Base-by-base conservation (phyloP, 2,329 filamentous ascomycete species). In the Neonectria faginata region DNA sequence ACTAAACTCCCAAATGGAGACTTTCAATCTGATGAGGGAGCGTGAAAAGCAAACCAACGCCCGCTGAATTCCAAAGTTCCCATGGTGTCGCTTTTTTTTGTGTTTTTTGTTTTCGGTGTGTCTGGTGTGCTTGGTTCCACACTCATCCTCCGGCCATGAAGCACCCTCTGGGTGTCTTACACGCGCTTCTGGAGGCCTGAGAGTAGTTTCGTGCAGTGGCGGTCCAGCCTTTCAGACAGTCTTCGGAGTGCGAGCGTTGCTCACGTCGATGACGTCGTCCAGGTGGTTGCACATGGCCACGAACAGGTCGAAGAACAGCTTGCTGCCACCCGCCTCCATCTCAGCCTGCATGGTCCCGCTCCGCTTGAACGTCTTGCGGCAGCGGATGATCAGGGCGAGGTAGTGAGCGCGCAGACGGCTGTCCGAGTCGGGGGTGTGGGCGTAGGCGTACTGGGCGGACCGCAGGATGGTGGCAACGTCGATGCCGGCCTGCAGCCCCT, bases 321-420 rank as follows among this genome's bases (percentile, higher is more conserved):
- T 94, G 83, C 89, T 87, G 76, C 84, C 94, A 80, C 94, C 94
- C 81, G 89, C 89, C 85, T 97, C 93, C 94, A 98, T 97, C 85
- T 97, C 94, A 84, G 92, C 91, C 88, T 97, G 94, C 94, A 97
- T 97, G 81, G 94, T 97, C 82, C 94, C 94, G 85, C 94, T 97
- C 83, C 92, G 90, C 91, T 97, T 97, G 82, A 98, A 97, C 77
- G 93, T 97, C 86, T 94, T 94, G 81, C 95, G 93, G 87, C 92
- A 95, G 85, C 94, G 91, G 85, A 97, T 97, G 82, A 97, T 97
- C 82, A 97, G 89, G 79, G 94, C 93, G 80, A 98, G 90, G 86
- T 97, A 97, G 85, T 97, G 94, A 85, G 94, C 94, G 84, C 94
- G 94, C 81, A 98, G 90, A 76, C 91, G 89, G 78, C 92, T 95